These are phyloP conservation scores for Paramyrothecium roridum DNA, from an alignment of 2,329 filamentous ascomycete genomes.

Conservation along the genomic window DNA sequence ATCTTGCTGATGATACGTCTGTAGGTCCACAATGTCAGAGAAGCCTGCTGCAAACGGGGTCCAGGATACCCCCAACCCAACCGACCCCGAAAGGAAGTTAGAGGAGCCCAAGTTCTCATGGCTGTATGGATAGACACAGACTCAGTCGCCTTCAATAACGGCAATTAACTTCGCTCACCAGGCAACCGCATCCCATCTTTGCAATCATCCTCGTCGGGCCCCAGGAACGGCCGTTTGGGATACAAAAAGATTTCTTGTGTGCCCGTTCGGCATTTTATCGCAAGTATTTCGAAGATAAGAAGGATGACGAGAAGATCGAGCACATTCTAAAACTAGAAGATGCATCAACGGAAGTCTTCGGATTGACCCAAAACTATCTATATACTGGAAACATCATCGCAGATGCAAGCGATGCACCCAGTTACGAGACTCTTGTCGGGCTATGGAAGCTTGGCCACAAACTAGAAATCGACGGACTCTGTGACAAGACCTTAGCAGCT, in stretches of 20 bases:
- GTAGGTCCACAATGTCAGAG: no score
- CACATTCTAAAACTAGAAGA: slow-evolving; percentile 48
- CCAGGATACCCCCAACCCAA: background rate
- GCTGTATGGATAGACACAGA: background rate
- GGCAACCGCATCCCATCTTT: slow-evolving; percentile 53
- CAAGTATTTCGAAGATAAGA: slow-evolving; percentile 36
- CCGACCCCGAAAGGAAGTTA: background rate
- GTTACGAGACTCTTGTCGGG: slow-evolving; percentile 51
- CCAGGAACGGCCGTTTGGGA: slow-evolving; percentile 50
- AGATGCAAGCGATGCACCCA: slow-evolving; percentile 37
- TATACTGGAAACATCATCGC: slow-evolving; percentile 48
- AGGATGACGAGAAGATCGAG: slow-evolving; percentile 39
- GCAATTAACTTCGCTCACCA: slow-evolving; percentile 14
- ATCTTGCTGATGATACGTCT: no score
- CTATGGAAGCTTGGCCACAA: slow-evolving; percentile 55
- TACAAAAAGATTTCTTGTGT: slow-evolving; percentile 58
- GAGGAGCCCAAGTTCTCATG: background rate
- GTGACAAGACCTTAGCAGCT: slow-evolving; percentile 51
- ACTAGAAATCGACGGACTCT: slow-evolving; percentile 52
- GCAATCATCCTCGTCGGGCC: slow-evolving; percentile 52
- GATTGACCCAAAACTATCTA: slow-evolving; percentile 51
- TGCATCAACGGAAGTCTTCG: slow-evolving; percentile 47
- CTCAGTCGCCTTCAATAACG: background rate
- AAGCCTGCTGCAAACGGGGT: background rate
- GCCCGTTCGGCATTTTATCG: slow-evolving; percentile 47